Evolutionary conservation across 1,284 basidiomycete species (phyloP).

Genomic region (Rhodotorula sp.): DNA sequence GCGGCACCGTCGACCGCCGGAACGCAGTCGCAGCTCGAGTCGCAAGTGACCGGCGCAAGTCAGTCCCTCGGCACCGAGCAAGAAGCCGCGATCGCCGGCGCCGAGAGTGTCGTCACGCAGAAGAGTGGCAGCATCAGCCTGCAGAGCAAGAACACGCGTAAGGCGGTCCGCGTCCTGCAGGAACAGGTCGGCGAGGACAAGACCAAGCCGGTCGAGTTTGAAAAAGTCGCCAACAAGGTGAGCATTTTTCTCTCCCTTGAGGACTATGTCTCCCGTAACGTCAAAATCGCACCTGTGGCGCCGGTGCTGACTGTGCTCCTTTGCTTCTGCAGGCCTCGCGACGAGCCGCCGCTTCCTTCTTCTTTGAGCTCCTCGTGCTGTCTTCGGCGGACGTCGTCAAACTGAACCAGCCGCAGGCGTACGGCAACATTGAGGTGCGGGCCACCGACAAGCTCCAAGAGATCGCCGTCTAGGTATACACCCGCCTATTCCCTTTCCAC

Average conservation of each 20-base stretch:
- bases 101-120: slow-evolving; percentile 15
- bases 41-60: slow-evolving; percentile 5
- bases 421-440: slow-evolving; percentile 79
- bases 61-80: slow-evolving; percentile 28
- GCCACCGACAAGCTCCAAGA: slow-evolving; percentile 72
- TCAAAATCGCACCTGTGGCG: too few relatives aligned
- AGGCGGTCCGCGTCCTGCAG: slow-evolving; percentile 78
- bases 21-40: slow-evolving; percentile 11
- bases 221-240: slow-evolving; percentile 70
- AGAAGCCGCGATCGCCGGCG: slow-evolving; percentile 23
- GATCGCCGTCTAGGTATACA: slow-evolving; percentile 19
- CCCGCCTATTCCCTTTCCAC: background rate
- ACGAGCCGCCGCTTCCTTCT: slow-evolving; percentile 89
- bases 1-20: slow-evolving; percentile 1
- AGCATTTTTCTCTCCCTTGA: slow-evolving; percentile 35
- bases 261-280: background rate
- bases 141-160: slow-evolving; percentile 72
- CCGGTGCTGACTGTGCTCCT: too few relatives aligned
- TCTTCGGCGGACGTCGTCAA: slow-evolving; percentile 86
- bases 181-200: slow-evolving; percentile 61
- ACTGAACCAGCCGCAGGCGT: slow-evolving; percentile 65
- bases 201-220: slow-evolving; percentile 68
- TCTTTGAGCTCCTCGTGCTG: slow-evolving; percentile 93
- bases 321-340: slow-evolving; percentile 65
- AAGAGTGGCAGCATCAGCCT: slow-evolving; percentile 31